Base-by-base conservation (phyloP, 177 flowering plant genomes). In the Vitis hybrid region DNA sequence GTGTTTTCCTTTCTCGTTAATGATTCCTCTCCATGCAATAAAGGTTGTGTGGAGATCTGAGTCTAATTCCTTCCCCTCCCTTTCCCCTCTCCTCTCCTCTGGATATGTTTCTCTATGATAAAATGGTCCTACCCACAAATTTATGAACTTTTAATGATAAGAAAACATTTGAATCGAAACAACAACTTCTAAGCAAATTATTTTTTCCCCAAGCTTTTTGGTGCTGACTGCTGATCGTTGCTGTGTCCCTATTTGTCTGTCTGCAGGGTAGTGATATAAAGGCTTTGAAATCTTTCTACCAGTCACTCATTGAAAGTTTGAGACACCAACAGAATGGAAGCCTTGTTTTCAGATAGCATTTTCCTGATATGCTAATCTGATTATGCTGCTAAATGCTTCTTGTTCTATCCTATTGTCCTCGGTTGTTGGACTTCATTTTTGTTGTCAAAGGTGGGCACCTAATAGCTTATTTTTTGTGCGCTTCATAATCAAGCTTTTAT, bases 311-410 rank as follows among this genome's bases (percentile, higher is more conserved):
- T 53, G 97, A 90, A 74, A 84, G 77, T 51, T 76, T 96, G 85
- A 88, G 93, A 80, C 71, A 51, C 16, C 93, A 85, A 68, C 94
- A 87, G 67, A 96, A 94, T 76, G 97, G 98, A 73, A 94, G 88
- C 78, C 87, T 84, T 70, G 91, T 89, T 64, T 87, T 89, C 86
- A 89, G 98, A 94, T 96, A 91, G 86, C 98, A 85, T 75, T 16
- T 5, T 5, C 71, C 5, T 8, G 5, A 18, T 51, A 55, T 45
- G 58, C 21, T 22, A 67, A 19, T 55, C 1, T 10, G n/a, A n/a
- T 6, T 26, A 4, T 31, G 7, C 39, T 56, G 31, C 53, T 16
- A 19, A 39, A 26, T 67, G 26, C 49, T n/a, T 48, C 51, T n/a
- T 19, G 11, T 13, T 31, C 57, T 64, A 33, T 33, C 48, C 56